phyloP scores from a whole-genome alignment of 2,329 filamentous ascomycete genomes.

The Alternaria dauci region DNA sequence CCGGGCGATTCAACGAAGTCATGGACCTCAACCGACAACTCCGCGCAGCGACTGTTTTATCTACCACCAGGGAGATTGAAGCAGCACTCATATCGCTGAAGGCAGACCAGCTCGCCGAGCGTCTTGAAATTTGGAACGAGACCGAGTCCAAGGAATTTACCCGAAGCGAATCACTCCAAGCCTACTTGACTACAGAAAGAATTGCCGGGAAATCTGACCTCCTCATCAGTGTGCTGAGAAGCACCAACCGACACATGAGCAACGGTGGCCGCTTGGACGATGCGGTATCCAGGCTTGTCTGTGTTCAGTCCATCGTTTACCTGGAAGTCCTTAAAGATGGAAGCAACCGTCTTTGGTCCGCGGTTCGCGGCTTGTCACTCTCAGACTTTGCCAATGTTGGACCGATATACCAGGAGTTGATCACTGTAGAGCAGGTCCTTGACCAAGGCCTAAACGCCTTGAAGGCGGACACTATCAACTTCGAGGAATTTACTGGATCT shows the following conservation, averaged over 20 bases:
- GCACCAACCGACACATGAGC: constrained; percentile 66
- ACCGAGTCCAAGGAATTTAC: constrained; percentile 66
- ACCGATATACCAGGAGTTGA: constrained; percentile 83
- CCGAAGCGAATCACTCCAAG: constrained; percentile 86
- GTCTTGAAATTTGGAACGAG: constrained; percentile 72
- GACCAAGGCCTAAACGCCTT: constrained; percentile 89
- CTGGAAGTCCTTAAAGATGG: constrained; percentile 83
- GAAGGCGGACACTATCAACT: constrained; percentile 84
- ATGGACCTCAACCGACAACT: constrained; percentile 96
- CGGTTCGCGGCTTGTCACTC: constrained; percentile 79
- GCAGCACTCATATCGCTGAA: constrained; percentile 86
- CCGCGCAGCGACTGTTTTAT: constrained; percentile 87
- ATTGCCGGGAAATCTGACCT: constrained; percentile 80
- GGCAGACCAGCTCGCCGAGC: constrained; percentile 86
- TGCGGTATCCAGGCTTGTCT: constrained; percentile 68
- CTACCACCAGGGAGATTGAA: constrained; percentile 93
- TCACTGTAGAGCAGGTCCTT: constrained; percentile 87
- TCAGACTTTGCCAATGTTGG: constrained; percentile 82
- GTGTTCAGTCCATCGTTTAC: constrained; percentile 82
- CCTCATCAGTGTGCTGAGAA: constrained; percentile 23
- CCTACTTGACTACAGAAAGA: constrained; percentile 85
- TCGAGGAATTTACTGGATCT: constrained; percentile 81
- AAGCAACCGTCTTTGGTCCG: constrained; percentile 83
- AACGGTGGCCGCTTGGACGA: constrained; percentile 77
- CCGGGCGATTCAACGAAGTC: constrained; percentile 88